Conservation (phyloP, 306 rosid species). For the Macrotyloma uniflorum region DNA sequence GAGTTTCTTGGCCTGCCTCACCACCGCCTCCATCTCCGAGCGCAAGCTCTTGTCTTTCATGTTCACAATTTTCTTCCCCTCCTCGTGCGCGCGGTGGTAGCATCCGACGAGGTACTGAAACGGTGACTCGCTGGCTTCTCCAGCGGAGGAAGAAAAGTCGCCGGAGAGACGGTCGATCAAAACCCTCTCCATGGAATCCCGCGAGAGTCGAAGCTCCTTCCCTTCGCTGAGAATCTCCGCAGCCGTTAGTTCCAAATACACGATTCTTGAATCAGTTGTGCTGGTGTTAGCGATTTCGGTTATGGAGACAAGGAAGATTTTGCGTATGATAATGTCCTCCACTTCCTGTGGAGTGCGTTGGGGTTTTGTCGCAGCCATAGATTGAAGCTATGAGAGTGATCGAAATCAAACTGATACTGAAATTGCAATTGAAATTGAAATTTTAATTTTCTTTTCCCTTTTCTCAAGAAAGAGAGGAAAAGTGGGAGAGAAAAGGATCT, state of each 20-base stretch:
- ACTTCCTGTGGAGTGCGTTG: slow-evolving; percentile 79
- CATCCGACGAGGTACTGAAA: slow-evolving; percentile 76
- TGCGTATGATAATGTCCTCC: slow-evolving; percentile 86
- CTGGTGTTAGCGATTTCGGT: slow-evolving; percentile 36
- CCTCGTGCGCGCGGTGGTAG: slow-evolving; percentile 81
- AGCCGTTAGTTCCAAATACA: slow-evolving; percentile 78
- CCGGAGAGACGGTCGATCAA: slow-evolving; percentile 84
- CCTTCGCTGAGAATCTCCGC: slow-evolving; percentile 94
- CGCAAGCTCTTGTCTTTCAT: slow-evolving; percentile 73
- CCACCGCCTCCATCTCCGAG: slow-evolving; percentile 65
- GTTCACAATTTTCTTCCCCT: slow-evolving; percentile 64
- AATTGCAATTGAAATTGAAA: background rate
- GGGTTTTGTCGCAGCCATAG: slow-evolving; percentile 76
- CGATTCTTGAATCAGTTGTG: slow-evolving; percentile 55
- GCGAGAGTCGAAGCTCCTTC: slow-evolving; percentile 61
- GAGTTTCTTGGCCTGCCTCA: slow-evolving; percentile 74
- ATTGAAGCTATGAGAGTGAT: background rate
- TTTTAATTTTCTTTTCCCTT: background rate
- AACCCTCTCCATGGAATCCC: slow-evolving; percentile 76
- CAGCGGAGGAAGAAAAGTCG: slow-evolving; percentile 29
- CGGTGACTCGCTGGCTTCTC: slow-evolving; percentile 46
- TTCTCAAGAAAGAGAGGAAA: slow-evolving; percentile 36
- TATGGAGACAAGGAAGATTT: slow-evolving; percentile 76
- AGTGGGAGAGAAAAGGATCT: slow-evolving; percentile 1
- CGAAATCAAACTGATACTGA: background rate